Conservation (phyloP, 164 flowering plant species). For the Euptelea pleiosperma region DNA sequence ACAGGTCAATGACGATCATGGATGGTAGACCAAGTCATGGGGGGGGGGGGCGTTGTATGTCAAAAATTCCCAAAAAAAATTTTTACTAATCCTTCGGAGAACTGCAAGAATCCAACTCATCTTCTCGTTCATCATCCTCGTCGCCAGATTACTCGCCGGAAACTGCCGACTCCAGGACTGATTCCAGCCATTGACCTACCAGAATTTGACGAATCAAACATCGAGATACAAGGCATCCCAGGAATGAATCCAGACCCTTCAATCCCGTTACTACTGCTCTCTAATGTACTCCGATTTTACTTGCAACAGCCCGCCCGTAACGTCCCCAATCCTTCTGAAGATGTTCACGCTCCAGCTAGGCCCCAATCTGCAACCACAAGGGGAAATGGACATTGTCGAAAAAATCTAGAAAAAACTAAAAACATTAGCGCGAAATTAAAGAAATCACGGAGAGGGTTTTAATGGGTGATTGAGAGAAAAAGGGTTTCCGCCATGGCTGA, state of each 20-base stretch:
- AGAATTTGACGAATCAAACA: conserved; percentile 21
- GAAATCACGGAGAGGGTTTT: not conserved
- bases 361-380: no score
- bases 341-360: no score
- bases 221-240: conserved; percentile 22
- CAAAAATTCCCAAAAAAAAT: no score
- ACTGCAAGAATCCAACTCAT: conserved; percentile 23
- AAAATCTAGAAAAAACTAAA: not conserved
- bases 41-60: no score
- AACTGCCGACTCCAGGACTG: conserved; percentile 3
- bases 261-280: conserved; percentile 20
- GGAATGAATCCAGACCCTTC: conserved; percentile 25
- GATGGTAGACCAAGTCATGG: no score
- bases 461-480: no score
- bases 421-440: not conserved
- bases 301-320: no score
- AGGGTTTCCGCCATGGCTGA: not conserved
- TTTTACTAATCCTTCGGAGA: conserved; percentile 65
- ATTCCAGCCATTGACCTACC: conserved; percentile 8
- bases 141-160: not conserved
- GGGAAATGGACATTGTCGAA: conserved; percentile 31
- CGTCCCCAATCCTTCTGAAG: no score
- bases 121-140: not conserved
- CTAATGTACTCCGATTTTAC: conserved; percentile 36
- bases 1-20: no score